Conservation (phyloP, 2,329 filamentous ascomycete genomes). For the Madurella fahalii region DNA sequence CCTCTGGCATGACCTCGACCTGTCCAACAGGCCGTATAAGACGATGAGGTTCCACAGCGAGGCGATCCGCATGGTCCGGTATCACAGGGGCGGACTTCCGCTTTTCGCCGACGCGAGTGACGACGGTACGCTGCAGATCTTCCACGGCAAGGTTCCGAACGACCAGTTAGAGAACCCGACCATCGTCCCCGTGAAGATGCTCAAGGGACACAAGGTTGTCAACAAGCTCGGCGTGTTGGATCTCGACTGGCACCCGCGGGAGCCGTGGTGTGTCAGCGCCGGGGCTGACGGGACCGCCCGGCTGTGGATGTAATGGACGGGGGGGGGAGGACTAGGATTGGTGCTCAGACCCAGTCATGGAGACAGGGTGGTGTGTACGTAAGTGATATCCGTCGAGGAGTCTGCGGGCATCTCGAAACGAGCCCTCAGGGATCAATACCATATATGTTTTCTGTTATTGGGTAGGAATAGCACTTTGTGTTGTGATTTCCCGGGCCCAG, state of each 20-base stretch:
- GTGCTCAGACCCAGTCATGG: neutral
- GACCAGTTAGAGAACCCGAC: constrained; percentile 95
- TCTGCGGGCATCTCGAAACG: neutral
- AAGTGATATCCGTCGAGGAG: neutral
- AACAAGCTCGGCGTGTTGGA: constrained; percentile 87
- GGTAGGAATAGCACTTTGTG: neutral
- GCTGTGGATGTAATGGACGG: constrained; percentile 50
- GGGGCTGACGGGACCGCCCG: constrained; percentile 91
- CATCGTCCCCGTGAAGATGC: constrained; percentile 92
- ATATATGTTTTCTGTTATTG: neutral
- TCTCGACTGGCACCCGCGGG: constrained; percentile 89
- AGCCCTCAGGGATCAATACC: constrained; percentile 4
- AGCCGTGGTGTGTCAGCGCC: constrained; percentile 92
- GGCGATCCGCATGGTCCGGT: constrained; percentile 85
- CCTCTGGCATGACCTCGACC: constrained; percentile 94
- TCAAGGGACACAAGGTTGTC: constrained; percentile 84
- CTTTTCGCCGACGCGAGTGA: constrained; percentile 94
- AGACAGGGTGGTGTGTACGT: constrained; percentile 9
- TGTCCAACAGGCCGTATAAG: constrained; percentile 88
- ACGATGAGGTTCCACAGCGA: constrained; percentile 92
- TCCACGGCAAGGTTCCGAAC: constrained; percentile 92
- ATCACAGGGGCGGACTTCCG: constrained; percentile 72
- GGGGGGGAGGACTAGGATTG: constrained; percentile 1
- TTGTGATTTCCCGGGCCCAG: neutral
- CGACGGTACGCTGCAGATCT: constrained; percentile 90